Base-by-base conservation (phyloP, 139 green algal genomes). In the Chlorella sp. region DNA sequence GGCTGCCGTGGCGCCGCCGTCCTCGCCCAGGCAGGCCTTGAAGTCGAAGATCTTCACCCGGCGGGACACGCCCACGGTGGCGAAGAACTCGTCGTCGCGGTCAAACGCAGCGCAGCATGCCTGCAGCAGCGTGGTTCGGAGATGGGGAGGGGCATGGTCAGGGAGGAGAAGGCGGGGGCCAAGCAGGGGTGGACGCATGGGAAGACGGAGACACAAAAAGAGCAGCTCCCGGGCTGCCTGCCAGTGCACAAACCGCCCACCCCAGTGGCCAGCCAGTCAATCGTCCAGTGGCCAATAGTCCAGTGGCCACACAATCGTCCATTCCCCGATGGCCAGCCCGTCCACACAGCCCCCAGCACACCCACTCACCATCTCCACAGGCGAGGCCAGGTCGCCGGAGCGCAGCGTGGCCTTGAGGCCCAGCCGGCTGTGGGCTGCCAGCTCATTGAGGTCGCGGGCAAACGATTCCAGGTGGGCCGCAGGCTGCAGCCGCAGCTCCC, bases 21-120 rank as follows among this genome's bases (percentile, higher is more conserved):
- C 86, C 37, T 85, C 76, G 30, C 91, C 88, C 83, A 96, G 89
- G 60, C 97, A 92, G 12, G 81, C 81, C 1, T 61, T 64, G 36
- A 93, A 93, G 66, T 95, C 92, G 69, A 93, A 97, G 34, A 97
- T 89, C 86, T 97, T 96, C 83, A 98, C 95, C 60, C 93, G 91
- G 37, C 94, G 93, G 57, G 88, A 95, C 53, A 97, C 95, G 32
- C 97, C 97, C 16, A 96, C 97, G 7, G 97, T 97, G 0, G 97
- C 97, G 81, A 99, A 97, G 85, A 96, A 97, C 89, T 98, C 94
- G 73, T 98, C 96, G 53, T 98, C 96, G 16, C 95, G 88, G 92
- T 98, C 96, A 90, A 98, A 99, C 7, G 94, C 95, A 21, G 86
- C 88, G 80, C 88, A 90, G 77, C 91, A 93, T 48, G 81, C 88